Evolutionary conservation across 23 red algal species (phyloP).

Genomic region (Gracilaria caudata): DNA sequence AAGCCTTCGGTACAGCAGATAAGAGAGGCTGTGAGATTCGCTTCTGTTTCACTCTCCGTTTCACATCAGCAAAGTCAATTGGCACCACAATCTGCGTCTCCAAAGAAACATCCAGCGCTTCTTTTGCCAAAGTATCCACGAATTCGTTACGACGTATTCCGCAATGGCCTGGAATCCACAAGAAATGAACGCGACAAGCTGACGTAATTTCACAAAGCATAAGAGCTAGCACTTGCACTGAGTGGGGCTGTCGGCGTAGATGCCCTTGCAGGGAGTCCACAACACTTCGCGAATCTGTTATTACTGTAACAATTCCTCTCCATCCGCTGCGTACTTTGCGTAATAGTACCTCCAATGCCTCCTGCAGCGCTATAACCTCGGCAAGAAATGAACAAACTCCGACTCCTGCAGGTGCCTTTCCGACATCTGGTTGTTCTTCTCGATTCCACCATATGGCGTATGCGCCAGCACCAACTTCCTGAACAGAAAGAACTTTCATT

Average conservation of each 20-base stretch:
- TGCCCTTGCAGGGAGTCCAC: not conserved
- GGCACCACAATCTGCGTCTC: not conserved
- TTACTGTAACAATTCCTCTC: not conserved
- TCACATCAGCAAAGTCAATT: not conserved
- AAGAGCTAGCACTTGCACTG: not conserved
- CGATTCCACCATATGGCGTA: constrained; percentile 6
- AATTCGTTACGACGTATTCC: not conserved
- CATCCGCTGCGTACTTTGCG: not conserved
- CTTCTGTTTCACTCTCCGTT: not conserved
- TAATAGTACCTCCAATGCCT: not conserved
- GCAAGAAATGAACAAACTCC: not conserved
- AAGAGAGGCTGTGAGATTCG: too few species aligned
- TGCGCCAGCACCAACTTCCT: not conserved
- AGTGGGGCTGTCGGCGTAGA: not conserved
- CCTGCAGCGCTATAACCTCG: not conserved
- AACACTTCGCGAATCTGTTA: constrained; percentile 5
- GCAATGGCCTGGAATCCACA: not conserved
- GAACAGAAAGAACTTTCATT: not conserved
- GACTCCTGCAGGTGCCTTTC: not conserved
- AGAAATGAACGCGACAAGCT: not conserved
- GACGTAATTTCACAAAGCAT: not conserved
- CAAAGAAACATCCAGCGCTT: not conserved
- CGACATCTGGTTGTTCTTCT: not conserved
- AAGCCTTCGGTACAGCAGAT: too few species aligned
- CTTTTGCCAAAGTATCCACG: constrained; percentile 2